phyloP scores from a whole-genome alignment of 305 asterid genomes.

The Euphrasia arctica region DNA sequence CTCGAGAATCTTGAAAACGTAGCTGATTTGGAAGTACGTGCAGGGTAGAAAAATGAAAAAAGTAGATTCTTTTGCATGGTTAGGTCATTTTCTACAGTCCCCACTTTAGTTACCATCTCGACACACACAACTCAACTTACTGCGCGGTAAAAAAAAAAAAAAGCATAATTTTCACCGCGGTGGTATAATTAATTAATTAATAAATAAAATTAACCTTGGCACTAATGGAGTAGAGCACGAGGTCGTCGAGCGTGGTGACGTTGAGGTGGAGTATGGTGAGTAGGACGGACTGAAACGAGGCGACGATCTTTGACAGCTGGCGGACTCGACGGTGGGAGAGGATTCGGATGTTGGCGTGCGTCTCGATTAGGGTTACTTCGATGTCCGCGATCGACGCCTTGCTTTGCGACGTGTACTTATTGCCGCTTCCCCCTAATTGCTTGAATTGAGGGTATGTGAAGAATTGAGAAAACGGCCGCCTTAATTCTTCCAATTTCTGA shows the following conservation, averaged over 20 bases:
- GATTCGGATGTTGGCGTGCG: conserved; percentile 77
- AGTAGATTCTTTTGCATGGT: conserved; percentile 73
- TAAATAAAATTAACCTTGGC: conserved; percentile 50
- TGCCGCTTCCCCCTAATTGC: conserved; percentile 23
- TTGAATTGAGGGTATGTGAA: not conserved
- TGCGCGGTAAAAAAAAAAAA: not conserved
- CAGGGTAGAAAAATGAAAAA: conserved; percentile 27
- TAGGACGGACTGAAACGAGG: conserved; percentile 50
- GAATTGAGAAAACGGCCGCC: not conserved
- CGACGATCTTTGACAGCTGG: conserved; percentile 68
- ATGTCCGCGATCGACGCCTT: conserved; percentile 65
- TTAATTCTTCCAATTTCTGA: not conserved
- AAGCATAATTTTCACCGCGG: too few relatives aligned
- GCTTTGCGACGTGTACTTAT: conserved; percentile 55
- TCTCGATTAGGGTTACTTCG: conserved; percentile 77
- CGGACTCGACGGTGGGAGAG: conserved; percentile 49
- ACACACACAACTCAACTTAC: not conserved
- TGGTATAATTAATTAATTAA: too few relatives aligned
- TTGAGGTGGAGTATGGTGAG: conserved; percentile 79
- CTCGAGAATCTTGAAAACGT: conserved; percentile 35
- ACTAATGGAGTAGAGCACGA: conserved; percentile 82
- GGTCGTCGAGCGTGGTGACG: conserved; percentile 63
- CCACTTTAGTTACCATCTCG: conserved; percentile 32
- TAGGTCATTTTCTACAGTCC: conserved; percentile 66
- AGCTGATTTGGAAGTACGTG: conserved; percentile 40